Base-by-base conservation (phyloP, 2,329 filamentous ascomycete genomes). In the Hymenoscyphus scutula region DNA sequence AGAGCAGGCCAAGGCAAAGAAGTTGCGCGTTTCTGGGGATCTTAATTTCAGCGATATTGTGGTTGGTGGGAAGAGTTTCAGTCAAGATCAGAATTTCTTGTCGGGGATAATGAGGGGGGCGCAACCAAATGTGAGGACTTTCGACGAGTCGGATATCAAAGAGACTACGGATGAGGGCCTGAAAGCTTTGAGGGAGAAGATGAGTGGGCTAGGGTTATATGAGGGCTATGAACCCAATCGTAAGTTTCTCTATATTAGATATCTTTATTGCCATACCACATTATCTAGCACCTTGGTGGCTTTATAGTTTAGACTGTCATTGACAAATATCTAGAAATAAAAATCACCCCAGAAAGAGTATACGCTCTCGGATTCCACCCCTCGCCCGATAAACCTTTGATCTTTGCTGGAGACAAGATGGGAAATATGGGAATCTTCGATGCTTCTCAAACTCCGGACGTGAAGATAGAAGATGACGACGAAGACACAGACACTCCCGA, bases 381-480 rank as follows among this genome's bases (percentile, higher is more conserved):
- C 0, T 93, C 88, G 0, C 81, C 87, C 62, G 87, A 93, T 2
- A 98, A 98, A 71, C 87, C 93, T 0, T 80, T 99, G 2, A 83
- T 98, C 1, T 96, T 99, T 73, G 94, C 94, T 0, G 94, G 94
- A 11, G 95, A 99, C 72, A 99, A 99, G 74, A 84, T 96, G 67
- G 94, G 95, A 1, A 90, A 92, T 27, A 81, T 98, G 63, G 95
- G 95, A 0, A 85, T 99, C 0, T 94, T 97, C 60, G 94, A 99
- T 73, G 92, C 89, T 1, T 93, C 90, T 0, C 92, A 96, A 68
- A 83, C 84, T 2, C 78, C 79, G 1, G 74, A 79, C 67, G 75
- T 80, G 68, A 77, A 81, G n/a, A 78, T 82, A 5, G 79, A 82
- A 17, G 85, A 85, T 62, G 89, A 91, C 8, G 84, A 86, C 30